A percentile compares a stretch with the other conserved stretches of the same genome.
These are phyloP conservation scores for Penicillium oxalicum DNA, from an alignment of 2,329 filamentous ascomycete genomes.

Conservation along the genomic window DNA sequence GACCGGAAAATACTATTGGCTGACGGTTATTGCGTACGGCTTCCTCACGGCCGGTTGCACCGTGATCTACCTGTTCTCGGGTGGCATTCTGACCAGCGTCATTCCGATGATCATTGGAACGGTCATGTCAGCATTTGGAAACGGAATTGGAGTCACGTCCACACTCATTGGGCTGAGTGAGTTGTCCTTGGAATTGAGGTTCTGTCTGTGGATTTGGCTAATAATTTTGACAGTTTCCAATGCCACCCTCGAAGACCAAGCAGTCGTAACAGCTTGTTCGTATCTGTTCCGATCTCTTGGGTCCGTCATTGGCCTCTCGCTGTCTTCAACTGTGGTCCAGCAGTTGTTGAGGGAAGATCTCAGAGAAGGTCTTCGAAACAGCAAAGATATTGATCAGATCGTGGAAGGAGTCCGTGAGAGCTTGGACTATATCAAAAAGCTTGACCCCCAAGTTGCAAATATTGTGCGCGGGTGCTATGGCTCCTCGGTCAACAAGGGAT, in stretches of 20 bases:
- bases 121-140: slow-evolving; percentile 49
- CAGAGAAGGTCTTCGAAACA: slow-evolving; percentile 47
- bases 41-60: slow-evolving; percentile 51
- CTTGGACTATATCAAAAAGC: slow-evolving; percentile 60
- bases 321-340: slow-evolving; percentile 66
- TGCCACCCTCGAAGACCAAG: slow-evolving; percentile 59
- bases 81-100: slow-evolving; percentile 46
- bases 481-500: slow-evolving; percentile 47
- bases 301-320: slow-evolving; percentile 59
- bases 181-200: slow-evolving; percentile 14
- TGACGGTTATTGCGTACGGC: slow-evolving; percentile 56
- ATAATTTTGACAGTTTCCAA: slow-evolving; percentile 54
- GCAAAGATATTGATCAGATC: slow-evolving; percentile 58
- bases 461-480: slow-evolving; percentile 64
- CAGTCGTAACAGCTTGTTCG: slow-evolving; percentile 69
- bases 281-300: slow-evolving; percentile 75
- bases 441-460: slow-evolving; percentile 55
- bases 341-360: slow-evolving; percentile 58
- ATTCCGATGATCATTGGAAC: slow-evolving; percentile 54
- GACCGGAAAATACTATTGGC: slow-evolving; percentile 65
- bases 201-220: slow-evolving; percentile 2
- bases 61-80: slow-evolving; percentile 53
- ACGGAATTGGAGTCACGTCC: slow-evolving; percentile 61
- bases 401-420: slow-evolving; percentile 64
- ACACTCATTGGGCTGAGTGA: slow-evolving; percentile 61